phyloP scores from a whole-genome alignment of 1,139 yeast genomes.

The Yamadazyma triangularis region DNA sequence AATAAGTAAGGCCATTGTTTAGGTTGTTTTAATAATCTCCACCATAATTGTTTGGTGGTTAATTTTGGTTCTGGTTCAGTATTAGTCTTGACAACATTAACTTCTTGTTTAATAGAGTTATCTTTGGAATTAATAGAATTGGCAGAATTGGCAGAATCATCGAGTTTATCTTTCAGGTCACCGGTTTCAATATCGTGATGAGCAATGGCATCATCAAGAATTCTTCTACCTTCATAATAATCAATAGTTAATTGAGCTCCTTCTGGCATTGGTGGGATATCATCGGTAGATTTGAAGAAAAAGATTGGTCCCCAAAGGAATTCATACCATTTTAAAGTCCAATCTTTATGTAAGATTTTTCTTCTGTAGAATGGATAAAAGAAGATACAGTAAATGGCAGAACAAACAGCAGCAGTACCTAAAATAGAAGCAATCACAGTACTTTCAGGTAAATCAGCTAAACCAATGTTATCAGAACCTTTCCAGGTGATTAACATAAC shows the following conservation, averaged over 20 bases:
- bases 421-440: constrained; percentile 54
- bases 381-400: constrained; percentile 47
- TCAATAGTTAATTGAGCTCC: constrained; percentile 55
- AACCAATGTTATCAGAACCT: constrained; percentile 64
- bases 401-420: constrained; percentile 60
- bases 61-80: constrained; percentile 9
- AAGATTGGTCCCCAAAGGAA: constrained; percentile 53
- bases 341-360: constrained; percentile 57
- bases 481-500: constrained; percentile 65
- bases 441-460: constrained; percentile 46
- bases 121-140: constrained; percentile 11
- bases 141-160: constrained; percentile 10
- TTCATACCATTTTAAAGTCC: constrained; percentile 63
- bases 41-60: constrained; percentile 42
- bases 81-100: constrained; percentile 3
- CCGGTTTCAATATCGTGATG: constrained; percentile 13
- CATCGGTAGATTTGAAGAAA: constrained; percentile 51
- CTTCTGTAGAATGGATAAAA: constrained; percentile 62
- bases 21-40: constrained; percentile 41
- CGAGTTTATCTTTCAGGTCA: too few species aligned
- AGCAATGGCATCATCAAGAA: constrained; percentile 17
- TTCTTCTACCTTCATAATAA: constrained; percentile 61
- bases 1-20: constrained; percentile 49
- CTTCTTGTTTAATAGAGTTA: constrained; percentile 7
- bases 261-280: constrained; percentile 64